These are phyloP conservation scores for Roridomyces roridus DNA, from an alignment of 768 basidiomycete species.

Conservation along the genomic window DNA sequence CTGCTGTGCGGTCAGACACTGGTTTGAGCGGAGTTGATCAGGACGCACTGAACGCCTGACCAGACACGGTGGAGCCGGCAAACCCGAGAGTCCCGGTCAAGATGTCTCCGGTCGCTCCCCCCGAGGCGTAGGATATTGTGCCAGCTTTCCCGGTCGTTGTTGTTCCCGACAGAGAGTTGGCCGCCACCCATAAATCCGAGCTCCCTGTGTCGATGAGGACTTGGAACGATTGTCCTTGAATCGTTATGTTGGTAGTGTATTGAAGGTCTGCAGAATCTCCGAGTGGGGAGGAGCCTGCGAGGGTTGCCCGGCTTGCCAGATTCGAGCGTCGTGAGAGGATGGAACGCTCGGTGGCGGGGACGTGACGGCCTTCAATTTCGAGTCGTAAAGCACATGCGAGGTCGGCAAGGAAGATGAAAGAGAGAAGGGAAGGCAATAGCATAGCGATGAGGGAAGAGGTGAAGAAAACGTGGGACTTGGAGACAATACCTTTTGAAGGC, in stretches of 20 bases:
- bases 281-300: constrained; percentile 47
- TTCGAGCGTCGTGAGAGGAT: too few species aligned
- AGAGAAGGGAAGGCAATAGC: constrained; percentile 44
- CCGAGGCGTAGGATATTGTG: constrained; percentile 72
- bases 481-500: constrained; percentile 20
- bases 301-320: constrained; percentile 22
- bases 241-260: constrained; percentile 74
- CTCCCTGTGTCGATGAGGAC: constrained; percentile 84
- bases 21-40: neutral
- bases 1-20: neutral
- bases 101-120: constrained; percentile 66
- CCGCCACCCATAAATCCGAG: constrained; percentile 76
- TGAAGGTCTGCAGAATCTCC: constrained; percentile 74
- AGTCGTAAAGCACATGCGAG: constrained; percentile 39
- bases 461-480: constrained; percentile 26
- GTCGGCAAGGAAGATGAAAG: constrained; percentile 49
- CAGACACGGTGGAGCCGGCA: constrained; percentile 59
- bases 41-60: constrained; percentile 72
- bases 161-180: constrained; percentile 36
- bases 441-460: constrained; percentile 26
- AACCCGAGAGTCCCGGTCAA: constrained; percentile 58
- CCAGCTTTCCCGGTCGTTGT: constrained; percentile 62
- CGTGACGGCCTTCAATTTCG: constrained; percentile 39
- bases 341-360: constrained; percentile 48
- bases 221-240: constrained; percentile 61